A percentile compares a stretch with the other conserved stretches of the same genome.
Conservation (phyloP, 2,329 filamentous ascomycete genomes). For the Diaporthe capsici region DNA sequence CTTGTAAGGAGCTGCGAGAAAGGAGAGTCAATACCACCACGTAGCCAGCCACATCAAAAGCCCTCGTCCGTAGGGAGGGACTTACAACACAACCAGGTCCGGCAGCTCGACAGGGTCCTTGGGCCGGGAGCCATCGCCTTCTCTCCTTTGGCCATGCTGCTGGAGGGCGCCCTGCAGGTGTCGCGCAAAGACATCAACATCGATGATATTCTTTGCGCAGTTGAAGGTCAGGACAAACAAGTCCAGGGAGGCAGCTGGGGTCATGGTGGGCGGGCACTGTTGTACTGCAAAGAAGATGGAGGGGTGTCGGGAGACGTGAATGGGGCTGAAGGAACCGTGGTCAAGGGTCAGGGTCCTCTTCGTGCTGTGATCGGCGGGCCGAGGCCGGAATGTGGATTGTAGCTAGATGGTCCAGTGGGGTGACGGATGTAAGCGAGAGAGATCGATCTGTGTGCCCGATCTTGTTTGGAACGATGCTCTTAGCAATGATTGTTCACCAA, state of each 20-base stretch:
- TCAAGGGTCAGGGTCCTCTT: conserved; percentile 13
- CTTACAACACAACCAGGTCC: conserved; percentile 71
- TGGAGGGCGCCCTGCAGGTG: conserved; percentile 76
- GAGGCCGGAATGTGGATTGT: conserved; percentile 23
- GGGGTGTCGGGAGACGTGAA: conserved; percentile 27
- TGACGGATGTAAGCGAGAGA: conserved; percentile 20
- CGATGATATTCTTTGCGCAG: conserved; percentile 80
- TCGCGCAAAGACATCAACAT: conserved; percentile 77
- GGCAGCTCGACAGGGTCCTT: conserved; percentile 58
- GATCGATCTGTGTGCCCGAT: conserved; percentile 15
- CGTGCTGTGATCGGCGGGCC: conserved; percentile 14
- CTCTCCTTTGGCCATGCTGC: conserved; percentile 51
- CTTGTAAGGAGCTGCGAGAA: conserved; percentile 80
- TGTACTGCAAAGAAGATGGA: conserved; percentile 4
- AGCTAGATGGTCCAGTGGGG: not conserved
- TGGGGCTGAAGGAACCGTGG: not conserved
- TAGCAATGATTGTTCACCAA: conserved; percentile 6
- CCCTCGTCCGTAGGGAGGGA: conserved; percentile 37
- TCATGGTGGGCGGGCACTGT: conserved; percentile 41
- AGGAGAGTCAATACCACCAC: not conserved
- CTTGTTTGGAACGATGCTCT: conserved; percentile 4
- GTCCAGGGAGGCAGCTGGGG: conserved; percentile 64
- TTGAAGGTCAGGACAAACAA: conserved; percentile 92
- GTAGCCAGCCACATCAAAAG: not conserved
- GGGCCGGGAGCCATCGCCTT: not conserved